phyloP scores from a whole-genome alignment of 257 asterid species.

The Solanum tarapatanum region DNA sequence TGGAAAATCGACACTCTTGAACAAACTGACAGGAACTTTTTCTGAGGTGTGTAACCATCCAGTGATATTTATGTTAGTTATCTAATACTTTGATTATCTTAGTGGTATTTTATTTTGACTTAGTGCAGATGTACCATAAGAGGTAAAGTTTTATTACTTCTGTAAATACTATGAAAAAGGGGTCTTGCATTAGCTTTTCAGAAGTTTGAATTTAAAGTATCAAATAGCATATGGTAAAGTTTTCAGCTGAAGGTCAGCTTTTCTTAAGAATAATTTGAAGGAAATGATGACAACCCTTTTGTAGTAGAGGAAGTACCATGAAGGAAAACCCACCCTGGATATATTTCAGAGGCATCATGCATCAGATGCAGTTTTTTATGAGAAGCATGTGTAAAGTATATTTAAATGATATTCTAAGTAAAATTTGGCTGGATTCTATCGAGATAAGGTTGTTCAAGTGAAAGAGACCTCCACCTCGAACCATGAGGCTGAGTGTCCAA shows the following conservation, averaged over 20 bases:
- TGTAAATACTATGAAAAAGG: neutral
- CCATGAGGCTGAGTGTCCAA: neutral
- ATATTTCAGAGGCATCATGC: neutral
- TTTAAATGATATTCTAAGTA: neutral
- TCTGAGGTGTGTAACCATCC: slow-evolving; percentile 54
- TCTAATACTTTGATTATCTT: neutral
- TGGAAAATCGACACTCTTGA: slow-evolving; percentile 89
- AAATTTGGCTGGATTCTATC: neutral
- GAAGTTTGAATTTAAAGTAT: neutral
- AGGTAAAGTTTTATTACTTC: neutral
- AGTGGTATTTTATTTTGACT: neutral
- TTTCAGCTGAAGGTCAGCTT: neutral
- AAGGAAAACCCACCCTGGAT: neutral
- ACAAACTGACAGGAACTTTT: slow-evolving; percentile 93
- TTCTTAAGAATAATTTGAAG: neutral
- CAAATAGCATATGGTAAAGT: neutral
- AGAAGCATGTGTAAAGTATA: neutral
- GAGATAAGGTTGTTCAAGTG: neutral
- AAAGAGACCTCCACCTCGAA: neutral
- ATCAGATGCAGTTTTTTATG: neutral
- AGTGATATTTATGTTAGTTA: neutral
- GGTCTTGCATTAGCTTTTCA: neutral
- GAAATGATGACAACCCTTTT: neutral
- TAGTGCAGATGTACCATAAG: neutral
- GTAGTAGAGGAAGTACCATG: neutral